Conservation (phyloP, 73 alveolate genomes). For the Halteria grandinella region DNA sequence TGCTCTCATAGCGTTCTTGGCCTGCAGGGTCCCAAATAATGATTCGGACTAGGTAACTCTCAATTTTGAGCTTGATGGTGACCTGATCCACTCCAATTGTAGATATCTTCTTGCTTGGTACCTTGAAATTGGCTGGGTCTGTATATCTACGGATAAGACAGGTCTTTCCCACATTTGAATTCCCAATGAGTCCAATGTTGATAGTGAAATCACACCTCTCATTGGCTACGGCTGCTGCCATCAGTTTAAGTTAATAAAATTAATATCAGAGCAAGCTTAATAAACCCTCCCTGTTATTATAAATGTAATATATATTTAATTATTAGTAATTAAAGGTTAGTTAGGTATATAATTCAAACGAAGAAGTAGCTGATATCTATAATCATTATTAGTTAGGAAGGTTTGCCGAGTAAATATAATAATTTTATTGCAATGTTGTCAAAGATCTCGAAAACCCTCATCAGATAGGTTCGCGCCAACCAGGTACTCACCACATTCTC, state of each 20-base stretch:
- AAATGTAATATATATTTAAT: too few relatives aligned
- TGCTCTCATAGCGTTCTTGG: slow-evolving; percentile 34
- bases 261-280: too few relatives aligned
- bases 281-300: too few relatives aligned
- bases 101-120: background rate
- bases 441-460: slow-evolving; percentile 53
- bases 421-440: slow-evolving; percentile 55
- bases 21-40: slow-evolving; percentile 62
- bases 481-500: slow-evolving; percentile 9
- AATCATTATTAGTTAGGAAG: too few relatives aligned
- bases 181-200: slow-evolving; percentile 37
- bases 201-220: slow-evolving; percentile 32
- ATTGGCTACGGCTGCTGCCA: too few relatives aligned
- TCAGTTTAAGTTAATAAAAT: too few relatives aligned
- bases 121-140: background rate
- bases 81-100: slow-evolving; percentile 17
- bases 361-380: too few relatives aligned
- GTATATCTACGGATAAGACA: slow-evolving; percentile 16
- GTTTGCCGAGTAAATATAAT: too few relatives aligned
- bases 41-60: slow-evolving; percentile 7
- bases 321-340: too few relatives aligned
- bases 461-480: slow-evolving; percentile 4
- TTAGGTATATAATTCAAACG: too few relatives aligned
- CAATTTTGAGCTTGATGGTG: background rate
- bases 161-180: slow-evolving; percentile 49